Evolutionary conservation across 2,329 filamentous ascomycete genomes (phyloP).

Genomic region (Orbilia blumenaviensis): DNA sequence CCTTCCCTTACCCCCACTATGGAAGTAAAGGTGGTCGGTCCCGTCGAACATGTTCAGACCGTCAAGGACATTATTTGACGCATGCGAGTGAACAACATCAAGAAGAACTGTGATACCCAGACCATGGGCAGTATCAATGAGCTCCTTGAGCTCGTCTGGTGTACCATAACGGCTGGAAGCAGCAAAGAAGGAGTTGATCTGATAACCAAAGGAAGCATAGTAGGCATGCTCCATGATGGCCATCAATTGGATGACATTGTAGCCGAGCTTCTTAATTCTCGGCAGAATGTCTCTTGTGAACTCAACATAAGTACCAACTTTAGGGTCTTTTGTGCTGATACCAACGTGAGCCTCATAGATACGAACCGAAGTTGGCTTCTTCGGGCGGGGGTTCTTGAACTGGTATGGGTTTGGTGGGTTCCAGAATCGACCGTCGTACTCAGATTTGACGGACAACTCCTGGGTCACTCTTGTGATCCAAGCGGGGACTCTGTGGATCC

Average conservation of each 20-base stretch:
- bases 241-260: slow-evolving; percentile 99
- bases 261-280: slow-evolving; percentile 86
- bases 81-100: slow-evolving; percentile 96
- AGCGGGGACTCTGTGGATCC: slow-evolving; percentile 86
- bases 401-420: slow-evolving; percentile 84
- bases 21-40: slow-evolving; percentile 95
- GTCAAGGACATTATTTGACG: slow-evolving; percentile 95
- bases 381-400: slow-evolving; percentile 83
- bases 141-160: slow-evolving; percentile 93
- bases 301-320: slow-evolving; percentile 94
- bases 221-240: slow-evolving; percentile 99
- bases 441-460: slow-evolving; percentile 85
- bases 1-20: slow-evolving; percentile 80
- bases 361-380: slow-evolving; percentile 83
- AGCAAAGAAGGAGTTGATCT: slow-evolving; percentile 98
- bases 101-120: slow-evolving; percentile 90
- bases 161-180: slow-evolving; percentile 93
- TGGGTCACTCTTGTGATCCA: slow-evolving; percentile 99
- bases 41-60: slow-evolving; percentile 96
- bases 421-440: slow-evolving; percentile 97
- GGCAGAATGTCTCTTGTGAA: slow-evolving; percentile 93
- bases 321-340: slow-evolving; percentile 89
- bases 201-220: slow-evolving; percentile 98
- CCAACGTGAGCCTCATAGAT: slow-evolving; percentile 99
- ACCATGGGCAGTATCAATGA: slow-evolving; percentile 92